Conservation (phyloP, 768 basidiomycete genomes). For the Rhodosporidiobolus odoratus region DNA sequence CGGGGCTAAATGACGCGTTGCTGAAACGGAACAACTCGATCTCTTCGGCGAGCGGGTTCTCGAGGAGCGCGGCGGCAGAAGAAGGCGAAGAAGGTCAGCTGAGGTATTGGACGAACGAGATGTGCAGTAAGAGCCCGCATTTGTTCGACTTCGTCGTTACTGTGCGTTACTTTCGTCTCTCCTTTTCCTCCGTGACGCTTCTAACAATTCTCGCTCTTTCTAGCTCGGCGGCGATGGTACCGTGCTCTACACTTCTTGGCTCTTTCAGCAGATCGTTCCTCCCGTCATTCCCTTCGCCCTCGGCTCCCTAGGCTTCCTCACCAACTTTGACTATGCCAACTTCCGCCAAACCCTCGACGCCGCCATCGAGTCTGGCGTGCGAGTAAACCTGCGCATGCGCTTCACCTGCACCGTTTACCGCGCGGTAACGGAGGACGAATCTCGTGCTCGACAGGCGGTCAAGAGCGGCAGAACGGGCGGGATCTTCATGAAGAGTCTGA, state of each 20-base stretch:
- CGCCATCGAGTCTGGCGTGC: constrained; percentile 83
- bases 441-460: constrained; percentile 67
- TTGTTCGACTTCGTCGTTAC: constrained; percentile 97
- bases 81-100: constrained; percentile 68
- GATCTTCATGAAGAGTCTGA: constrained; percentile 90
- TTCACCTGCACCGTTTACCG: constrained; percentile 99
- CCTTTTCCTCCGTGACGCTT: background rate
- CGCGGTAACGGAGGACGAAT: constrained; percentile 66
- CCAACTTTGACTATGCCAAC: constrained; percentile 89
- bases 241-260: constrained; percentile 96
- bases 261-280: constrained; percentile 98
- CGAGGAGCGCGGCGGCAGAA: constrained; percentile 53
- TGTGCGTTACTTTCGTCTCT: constrained; percentile 52
- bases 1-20: constrained; percentile 36
- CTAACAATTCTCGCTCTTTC: background rate
- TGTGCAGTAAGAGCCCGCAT: constrained; percentile 86
- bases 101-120: constrained; percentile 92
- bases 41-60: constrained; percentile 38
- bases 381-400: constrained; percentile 96
- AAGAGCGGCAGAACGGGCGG: constrained; percentile 92
- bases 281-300: constrained; percentile 95
- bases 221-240: constrained; percentile 98
- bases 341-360: constrained; percentile 78
- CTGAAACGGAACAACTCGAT: constrained; percentile 35
- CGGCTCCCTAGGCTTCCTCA: constrained; percentile 94